phyloP scores from a whole-genome alignment of 2,329 filamentous ascomycete genomes.

The Cryphonectria naterciae region DNA sequence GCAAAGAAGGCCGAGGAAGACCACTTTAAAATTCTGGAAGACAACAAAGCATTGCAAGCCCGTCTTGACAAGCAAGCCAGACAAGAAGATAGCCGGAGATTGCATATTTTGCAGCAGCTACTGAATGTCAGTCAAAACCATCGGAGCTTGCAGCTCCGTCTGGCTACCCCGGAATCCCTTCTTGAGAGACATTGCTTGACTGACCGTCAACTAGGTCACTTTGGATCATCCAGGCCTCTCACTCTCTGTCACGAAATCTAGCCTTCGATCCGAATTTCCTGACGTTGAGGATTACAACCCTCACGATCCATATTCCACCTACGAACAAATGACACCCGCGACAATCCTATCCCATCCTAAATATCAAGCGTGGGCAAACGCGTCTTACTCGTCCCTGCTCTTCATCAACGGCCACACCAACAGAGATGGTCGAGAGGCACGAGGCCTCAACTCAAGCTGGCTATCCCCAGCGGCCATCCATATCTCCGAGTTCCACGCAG shows the following conservation, averaged over 20 bases:
- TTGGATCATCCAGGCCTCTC: constrained; percentile 5
- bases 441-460: constrained; percentile 1
- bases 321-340: constrained; percentile 1
- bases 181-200: neutral
- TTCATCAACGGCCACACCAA: constrained; percentile 12
- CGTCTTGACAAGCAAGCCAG: constrained; percentile 1
- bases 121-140: neutral
- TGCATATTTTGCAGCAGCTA: constrained; percentile 1
- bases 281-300: constrained; percentile 6
- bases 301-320: neutral
- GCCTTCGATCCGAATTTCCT: constrained; percentile 2
- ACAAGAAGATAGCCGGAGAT: constrained; percentile 2
- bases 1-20: neutral
- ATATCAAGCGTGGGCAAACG: constrained; percentile 1
- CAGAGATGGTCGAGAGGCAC: neutral
- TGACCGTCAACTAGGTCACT: neutral
- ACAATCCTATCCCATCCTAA: neutral
- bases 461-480: constrained; percentile 16
- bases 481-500: neutral
- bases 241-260: neutral
- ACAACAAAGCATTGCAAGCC: neutral
- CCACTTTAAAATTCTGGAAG: neutral
- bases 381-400: neutral
- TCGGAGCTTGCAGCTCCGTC: neutral
- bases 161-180: neutral